A percentile compares a stretch with the other conserved stretches of the same genome.
These are phyloP conservation scores for Chamaecrista fasciculata DNA, from an alignment of 306 rosid species.

Conservation along the genomic window DNA sequence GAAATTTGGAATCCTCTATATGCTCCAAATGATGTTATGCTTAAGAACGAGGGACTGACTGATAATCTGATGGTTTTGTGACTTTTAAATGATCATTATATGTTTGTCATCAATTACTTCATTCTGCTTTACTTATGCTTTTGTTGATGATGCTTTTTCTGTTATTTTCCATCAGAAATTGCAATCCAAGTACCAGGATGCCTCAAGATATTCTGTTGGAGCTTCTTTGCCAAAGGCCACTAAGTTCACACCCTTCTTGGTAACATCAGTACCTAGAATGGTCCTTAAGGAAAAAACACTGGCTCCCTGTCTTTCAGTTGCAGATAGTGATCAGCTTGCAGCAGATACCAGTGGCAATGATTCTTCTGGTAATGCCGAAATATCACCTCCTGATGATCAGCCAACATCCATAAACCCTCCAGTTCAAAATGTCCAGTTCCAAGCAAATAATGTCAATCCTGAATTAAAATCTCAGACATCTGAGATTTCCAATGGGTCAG, in stretches of 20 bases:
- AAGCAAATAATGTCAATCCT: constrained; percentile 32
- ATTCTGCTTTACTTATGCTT: constrained; percentile 18
- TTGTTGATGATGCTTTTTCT: constrained; percentile 21
- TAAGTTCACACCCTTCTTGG: constrained; percentile 39
- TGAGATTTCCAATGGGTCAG: constrained; percentile 47
- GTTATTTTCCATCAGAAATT: constrained; percentile 47
- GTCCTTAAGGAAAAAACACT: constrained; percentile 41
- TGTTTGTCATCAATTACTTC: not conserved
- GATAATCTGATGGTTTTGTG: not conserved
- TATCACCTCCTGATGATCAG: constrained; percentile 30
- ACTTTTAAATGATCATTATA: not conserved
- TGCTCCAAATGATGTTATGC: constrained; percentile 10
- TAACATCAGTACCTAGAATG: constrained; percentile 40
- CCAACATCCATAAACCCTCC: constrained; percentile 31
- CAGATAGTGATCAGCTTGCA: constrained; percentile 63
- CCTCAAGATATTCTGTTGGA: constrained; percentile 51
- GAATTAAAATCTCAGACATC: constrained; percentile 41
- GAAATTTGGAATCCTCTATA: not conserved
- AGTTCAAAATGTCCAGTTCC: constrained; percentile 30
- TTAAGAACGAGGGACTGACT: not conserved
- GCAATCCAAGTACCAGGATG: constrained; percentile 52
- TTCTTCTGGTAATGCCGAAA: constrained; percentile 39
- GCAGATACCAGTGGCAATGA: constrained; percentile 49
- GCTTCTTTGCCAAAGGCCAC: constrained; percentile 44
- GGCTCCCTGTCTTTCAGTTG: constrained; percentile 47